Base-by-base conservation (phyloP, 1,139 yeast species). In the Scheffersomyces segobiensis region DNA sequence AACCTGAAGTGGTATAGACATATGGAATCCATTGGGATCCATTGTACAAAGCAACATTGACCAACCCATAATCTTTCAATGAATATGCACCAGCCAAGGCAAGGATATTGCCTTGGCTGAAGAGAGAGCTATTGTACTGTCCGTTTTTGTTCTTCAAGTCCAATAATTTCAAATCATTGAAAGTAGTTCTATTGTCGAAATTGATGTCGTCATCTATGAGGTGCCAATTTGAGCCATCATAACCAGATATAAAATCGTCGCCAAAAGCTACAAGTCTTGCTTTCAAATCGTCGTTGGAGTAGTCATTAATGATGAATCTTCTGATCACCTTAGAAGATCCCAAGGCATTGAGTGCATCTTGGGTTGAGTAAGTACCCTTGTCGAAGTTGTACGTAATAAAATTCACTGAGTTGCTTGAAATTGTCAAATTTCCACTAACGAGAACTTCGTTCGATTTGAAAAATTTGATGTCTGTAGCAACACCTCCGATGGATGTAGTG, bases 21-120 rank as follows among this genome's bases (percentile, higher is more conserved):
- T 86, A 87, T 7, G 98, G 98, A 46, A 76, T 71, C 97, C 98
- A 93, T 3, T 70, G 62, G 0, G 80, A 67, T 3, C 96, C 95
- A 69, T 91, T 87, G 74, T 75, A 93, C 51, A 87, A 73, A 0
- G 96, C 95, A 39, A 88, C 83, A 56, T 89, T 86, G 1, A 86
- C 86, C 51, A 75, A 70, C 1, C 96, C 97, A 67, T 82, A 86
- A 2, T 71, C 71, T 1, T 75, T 65, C 53, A 90, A 71, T 7
- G 74, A 70, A 56, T 91, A 78, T 50, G 75, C 71, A 19, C 98
- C 98, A 3, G 91, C 77, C 1, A 90, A 82, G 19, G 89, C 68
- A 50, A 93, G 71, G 0, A 85, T 74, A 61, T 83, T 78, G 53
- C 81, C 71, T 8, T 74, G 67, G 51, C 81, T 80, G 57, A 86